Evolutionary conservation across 306 rosid species (phyloP).

Genomic region (Prinsepia uniflora): DNA sequence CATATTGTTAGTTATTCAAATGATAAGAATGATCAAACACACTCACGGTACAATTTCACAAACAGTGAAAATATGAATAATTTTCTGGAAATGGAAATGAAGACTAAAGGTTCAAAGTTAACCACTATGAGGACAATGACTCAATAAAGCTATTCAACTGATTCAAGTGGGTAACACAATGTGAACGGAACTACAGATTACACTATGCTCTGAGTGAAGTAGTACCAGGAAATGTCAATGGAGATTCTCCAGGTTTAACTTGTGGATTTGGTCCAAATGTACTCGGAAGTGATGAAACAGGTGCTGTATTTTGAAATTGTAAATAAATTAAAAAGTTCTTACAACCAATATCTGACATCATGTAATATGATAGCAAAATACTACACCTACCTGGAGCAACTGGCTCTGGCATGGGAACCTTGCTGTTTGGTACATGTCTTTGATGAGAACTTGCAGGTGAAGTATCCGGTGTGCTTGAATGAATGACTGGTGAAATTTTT

Average conservation of each 20-base stretch:
- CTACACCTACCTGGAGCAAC: slow-evolving; percentile 47
- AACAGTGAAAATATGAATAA: not conserved
- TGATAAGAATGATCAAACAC: not conserved
- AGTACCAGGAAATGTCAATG: slow-evolving; percentile 49
- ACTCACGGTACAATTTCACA: not conserved
- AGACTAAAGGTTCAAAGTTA: not conserved
- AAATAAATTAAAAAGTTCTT: not conserved
- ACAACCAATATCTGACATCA: slow-evolving; percentile 13
- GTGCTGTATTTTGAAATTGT: slow-evolving; percentile 28
- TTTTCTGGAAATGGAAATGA: not conserved
- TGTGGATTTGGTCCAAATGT: slow-evolving; percentile 28
- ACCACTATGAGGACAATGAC: not conserved
- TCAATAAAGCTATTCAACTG: not conserved
- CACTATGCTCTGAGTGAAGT: not conserved
- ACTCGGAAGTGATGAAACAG: slow-evolving; percentile 36
- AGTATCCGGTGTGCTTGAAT: slow-evolving; percentile 41
- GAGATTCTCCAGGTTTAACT: slow-evolving; percentile 40
- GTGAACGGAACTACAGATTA: not conserved
- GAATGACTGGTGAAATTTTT: slow-evolving; percentile 43
- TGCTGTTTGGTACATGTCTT: slow-evolving; percentile 37
- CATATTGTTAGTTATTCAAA: not conserved
- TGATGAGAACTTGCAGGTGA: slow-evolving; percentile 45
- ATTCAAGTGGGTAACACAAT: not conserved
- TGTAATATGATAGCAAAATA: slow-evolving; percentile 18
- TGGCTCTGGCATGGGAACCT: slow-evolving; percentile 43